phyloP scores from a whole-genome alignment of 75 land plant genomes.

The Picea sitchensis region DNA sequence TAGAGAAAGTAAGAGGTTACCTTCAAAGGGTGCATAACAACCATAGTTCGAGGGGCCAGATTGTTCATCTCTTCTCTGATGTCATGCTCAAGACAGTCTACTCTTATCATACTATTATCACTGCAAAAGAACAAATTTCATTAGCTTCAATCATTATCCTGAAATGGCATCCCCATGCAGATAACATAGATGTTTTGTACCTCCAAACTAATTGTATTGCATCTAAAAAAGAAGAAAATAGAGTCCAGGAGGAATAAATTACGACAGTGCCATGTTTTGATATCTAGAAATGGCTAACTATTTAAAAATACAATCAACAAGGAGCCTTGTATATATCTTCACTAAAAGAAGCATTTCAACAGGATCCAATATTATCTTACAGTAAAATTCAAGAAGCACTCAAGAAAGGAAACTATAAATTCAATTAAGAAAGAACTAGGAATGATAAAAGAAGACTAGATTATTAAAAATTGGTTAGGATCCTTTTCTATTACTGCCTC shows the following conservation, averaged over 20 bases:
- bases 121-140: constrained; percentile 35
- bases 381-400: too few species aligned
- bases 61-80: constrained; percentile 90
- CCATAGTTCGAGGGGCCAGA: constrained; percentile 82
- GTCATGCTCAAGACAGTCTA: constrained; percentile 83
- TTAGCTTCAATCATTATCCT: neutral
- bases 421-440: too few species aligned
- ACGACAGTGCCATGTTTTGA: neutral
- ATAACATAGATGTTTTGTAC: neutral
- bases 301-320: neutral
- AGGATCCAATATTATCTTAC: too few species aligned
- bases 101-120: constrained; percentile 78
- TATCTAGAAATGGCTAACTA: neutral
- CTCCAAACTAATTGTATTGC: neutral
- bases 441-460: too few species aligned
- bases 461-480: too few species aligned
- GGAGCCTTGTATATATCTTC: neutral
- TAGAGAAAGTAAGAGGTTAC: constrained; percentile 20
- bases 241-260: neutral
- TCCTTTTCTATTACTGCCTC: too few species aligned
- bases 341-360: too few species aligned
- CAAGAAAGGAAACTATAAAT: too few species aligned
- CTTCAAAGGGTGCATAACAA: constrained; percentile 91
- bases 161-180: neutral
- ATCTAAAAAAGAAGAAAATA: too few species aligned